phyloP scores from a whole-genome alignment of 1,284 basidiomycete genomes.

The Malassezia yamatoensis region DNA sequence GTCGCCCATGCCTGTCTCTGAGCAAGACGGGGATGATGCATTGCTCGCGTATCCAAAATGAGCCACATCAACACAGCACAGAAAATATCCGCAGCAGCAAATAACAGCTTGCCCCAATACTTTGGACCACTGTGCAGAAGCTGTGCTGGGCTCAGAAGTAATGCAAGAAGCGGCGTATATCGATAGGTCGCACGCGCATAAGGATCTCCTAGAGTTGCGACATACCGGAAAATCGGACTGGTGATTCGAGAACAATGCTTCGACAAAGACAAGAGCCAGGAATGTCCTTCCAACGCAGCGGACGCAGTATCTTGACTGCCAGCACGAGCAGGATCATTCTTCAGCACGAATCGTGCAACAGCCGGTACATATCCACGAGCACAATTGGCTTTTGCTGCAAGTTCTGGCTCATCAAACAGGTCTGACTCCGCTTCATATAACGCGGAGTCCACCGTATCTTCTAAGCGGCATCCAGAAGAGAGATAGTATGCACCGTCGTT shows the following conservation, averaged over 20 bases:
- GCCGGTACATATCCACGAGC: conserved; percentile 33
- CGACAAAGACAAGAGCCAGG: background rate
- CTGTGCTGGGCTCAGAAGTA: conserved; percentile 69
- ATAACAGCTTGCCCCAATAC: conserved; percentile 74
- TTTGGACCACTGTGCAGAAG: conserved; percentile 43
- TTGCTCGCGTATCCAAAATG: conserved; percentile 51
- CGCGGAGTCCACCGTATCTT: conserved; percentile 20
- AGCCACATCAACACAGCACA: conserved; percentile 69
- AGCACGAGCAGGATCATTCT: conserved; percentile 23
- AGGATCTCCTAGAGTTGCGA: conserved; percentile 56
- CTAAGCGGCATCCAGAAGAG: conserved; percentile 28
- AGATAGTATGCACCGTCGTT: conserved; percentile 63
- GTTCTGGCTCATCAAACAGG: conserved; percentile 18
- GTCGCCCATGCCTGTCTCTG: conserved; percentile 5
- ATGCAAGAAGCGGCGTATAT: conserved; percentile 84
- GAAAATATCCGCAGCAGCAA: conserved; percentile 71
- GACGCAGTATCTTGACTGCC: background rate
- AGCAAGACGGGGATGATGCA: background rate
- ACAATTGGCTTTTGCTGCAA: conserved; percentile 24
- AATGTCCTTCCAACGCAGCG: conserved; percentile 2
- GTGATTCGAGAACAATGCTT: conserved; percentile 19
- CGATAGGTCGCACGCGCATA: conserved; percentile 89
- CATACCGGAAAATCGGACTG: conserved; percentile 24
- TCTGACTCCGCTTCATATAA: conserved; percentile 26
- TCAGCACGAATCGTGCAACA: conserved; percentile 54